Base-by-base conservation (phyloP, 2,329 filamentous ascomycete genomes). In the Cladophialophora carrionii region DNA sequence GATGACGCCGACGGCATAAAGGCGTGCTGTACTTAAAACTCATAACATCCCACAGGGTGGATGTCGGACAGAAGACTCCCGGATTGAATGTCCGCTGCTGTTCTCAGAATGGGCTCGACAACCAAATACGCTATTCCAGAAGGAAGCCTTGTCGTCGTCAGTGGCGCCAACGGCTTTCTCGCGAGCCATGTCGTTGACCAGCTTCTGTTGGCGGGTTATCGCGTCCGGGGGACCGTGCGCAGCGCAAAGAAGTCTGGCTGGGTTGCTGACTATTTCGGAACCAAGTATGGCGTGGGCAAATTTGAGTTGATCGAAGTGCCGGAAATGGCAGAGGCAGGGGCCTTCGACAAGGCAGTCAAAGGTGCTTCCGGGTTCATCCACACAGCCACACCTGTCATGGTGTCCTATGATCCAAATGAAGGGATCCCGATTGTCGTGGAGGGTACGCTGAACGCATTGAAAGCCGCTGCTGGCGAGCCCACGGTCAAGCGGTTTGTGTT, bases 141-240 rank as follows among this genome's bases (percentile, higher is more conserved):
- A 31, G 62, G 64, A 14, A 57, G 46, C 32, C 57, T 68, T 20
- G 72, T 83, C 31, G 76, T 84, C 3, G 76, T 84, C 14, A 83
- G 81, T 0, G 81, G 81, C 6, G 78, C 75, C 1, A 83, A 77
- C 55, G 81, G 81, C 37, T 82, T 78, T 68, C 74, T 84, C 26
- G 81, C 73, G 29, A 76, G 76, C 6, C 78, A 83, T 51, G 72
- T 81, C 3, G 72, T 74, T 34, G 70, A 79, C n/a, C 71, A 78
- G 14, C 72, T 83, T 10, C 74, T 83, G 20, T 61, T 74, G 1
- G 71, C 73, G 3, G 80, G 80, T 8, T 82, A 79, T 66, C 74
- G 73, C 1, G 81, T 84, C 20, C 78, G 80, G 14, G 81, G 81
- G 0, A 80, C 79, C 1, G 77, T 78, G 14, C 79, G 81, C 1